Evolutionary conservation across 192 early-diverging fungal species (phyloP).

Genomic region (Phlyctochytrium planicorne): DNA sequence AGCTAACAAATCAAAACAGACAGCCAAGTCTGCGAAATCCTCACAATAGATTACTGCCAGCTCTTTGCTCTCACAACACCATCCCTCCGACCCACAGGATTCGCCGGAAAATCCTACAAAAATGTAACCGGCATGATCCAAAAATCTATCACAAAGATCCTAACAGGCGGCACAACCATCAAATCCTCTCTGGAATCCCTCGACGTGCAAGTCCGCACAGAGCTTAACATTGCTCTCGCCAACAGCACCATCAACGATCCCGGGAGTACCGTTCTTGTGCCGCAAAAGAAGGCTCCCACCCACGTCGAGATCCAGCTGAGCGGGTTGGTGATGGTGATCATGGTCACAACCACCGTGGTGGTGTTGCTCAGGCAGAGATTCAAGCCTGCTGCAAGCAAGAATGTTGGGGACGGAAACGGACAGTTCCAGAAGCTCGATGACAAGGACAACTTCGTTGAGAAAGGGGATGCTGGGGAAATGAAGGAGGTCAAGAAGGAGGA

Average conservation of each 20-base stretch:
- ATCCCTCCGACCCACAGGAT: conserved; percentile 19
- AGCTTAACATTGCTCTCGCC: not conserved
- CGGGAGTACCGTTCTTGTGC: conserved; percentile 7
- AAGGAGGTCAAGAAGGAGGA: not conserved
- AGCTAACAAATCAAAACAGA: too few species aligned
- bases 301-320: conserved; percentile 21
- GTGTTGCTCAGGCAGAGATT: conserved; percentile 16
- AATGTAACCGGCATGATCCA: conserved; percentile 17
- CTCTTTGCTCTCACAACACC: conserved; percentile 7
- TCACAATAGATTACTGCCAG: conserved; percentile 16
- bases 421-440: conserved; percentile 1
- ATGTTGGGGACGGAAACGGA: not conserved
- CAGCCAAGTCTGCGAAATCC: conserved; percentile 2
- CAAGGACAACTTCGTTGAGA: not conserved
- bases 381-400: not conserved
- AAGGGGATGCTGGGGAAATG: not conserved
- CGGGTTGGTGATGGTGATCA: conserved; percentile 19
- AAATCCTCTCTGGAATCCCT: conserved; percentile 6
- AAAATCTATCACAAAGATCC: conserved; percentile 8
- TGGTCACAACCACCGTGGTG: conserved; percentile 12
- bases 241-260: conserved; percentile 13
- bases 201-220: not conserved
- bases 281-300: conserved; percentile 17
- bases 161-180: conserved; percentile 12
- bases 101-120: conserved; percentile 18